These are phyloP conservation scores for Saccharum officinarum DNA, from an alignment of 176 grass and related monocot species.

Conservation along the genomic window DNA sequence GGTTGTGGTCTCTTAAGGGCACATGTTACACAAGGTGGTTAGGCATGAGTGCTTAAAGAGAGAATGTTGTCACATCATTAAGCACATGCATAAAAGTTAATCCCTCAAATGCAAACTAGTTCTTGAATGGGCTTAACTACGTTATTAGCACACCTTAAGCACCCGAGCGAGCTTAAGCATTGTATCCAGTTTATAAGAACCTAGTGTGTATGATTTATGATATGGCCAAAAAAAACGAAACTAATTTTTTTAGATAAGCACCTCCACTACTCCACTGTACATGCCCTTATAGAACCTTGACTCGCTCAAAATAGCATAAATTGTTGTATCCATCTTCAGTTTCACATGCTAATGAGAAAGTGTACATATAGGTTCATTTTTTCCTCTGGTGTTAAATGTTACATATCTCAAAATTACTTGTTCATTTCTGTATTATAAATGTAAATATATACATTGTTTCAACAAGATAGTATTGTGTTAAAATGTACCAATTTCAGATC, in stretches of 20 bases:
- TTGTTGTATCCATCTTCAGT: neutral
- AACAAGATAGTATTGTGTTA: neutral
- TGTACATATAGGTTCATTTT: conserved; percentile 8
- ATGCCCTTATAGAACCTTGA: neutral
- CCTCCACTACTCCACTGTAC: neutral
- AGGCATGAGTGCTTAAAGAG: neutral
- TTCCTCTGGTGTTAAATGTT: neutral
- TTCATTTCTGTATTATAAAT: neutral
- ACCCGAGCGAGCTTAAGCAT: neutral
- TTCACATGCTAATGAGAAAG: neutral
- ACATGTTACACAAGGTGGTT: neutral
- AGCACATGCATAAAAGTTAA: neutral
- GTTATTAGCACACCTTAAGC: neutral
- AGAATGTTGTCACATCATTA: neutral
- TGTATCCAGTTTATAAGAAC: neutral
- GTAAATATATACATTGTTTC: conserved; percentile 5
- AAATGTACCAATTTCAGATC: neutral
- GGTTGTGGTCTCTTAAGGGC: neutral
- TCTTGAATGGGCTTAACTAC: neutral
- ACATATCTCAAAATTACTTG: neutral
- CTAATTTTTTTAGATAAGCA: neutral
- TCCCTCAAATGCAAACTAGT: neutral
- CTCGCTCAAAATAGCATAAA: neutral
- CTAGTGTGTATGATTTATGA: neutral
- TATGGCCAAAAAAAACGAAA: neutral